phyloP scores from a whole-genome alignment of 2,329 filamentous ascomycete genomes.

The Microdochium nivale region DNA sequence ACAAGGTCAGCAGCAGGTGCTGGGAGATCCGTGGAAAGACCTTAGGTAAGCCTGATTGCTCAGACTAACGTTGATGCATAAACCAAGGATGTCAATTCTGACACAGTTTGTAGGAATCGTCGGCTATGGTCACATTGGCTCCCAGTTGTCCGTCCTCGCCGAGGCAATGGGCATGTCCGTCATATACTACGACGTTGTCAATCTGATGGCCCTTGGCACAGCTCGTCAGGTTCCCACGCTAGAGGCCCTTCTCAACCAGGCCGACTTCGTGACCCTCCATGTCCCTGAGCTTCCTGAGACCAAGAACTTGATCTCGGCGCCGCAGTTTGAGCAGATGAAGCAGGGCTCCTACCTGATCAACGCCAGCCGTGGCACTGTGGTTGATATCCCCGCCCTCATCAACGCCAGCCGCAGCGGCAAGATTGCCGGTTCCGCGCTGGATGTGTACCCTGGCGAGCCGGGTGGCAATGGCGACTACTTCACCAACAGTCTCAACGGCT shows the following conservation, averaged over 20 bases:
- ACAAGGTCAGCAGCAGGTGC: conserved; percentile 93
- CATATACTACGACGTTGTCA: conserved; percentile 93
- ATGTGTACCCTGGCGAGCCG: conserved; percentile 92
- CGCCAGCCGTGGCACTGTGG: conserved; percentile 85
- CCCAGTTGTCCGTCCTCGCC: conserved; percentile 87
- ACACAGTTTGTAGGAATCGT: conserved; percentile 57
- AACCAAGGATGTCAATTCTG: not conserved
- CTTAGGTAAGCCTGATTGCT: conserved; percentile 48
- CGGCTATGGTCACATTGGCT: conserved; percentile 95
- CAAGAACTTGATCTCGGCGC: conserved; percentile 77
- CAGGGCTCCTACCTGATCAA: conserved; percentile 91
- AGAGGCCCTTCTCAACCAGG: conserved; percentile 63
- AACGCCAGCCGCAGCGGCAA: conserved; percentile 79
- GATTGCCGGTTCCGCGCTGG: conserved; percentile 87
- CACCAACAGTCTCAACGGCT: conserved; percentile 70
- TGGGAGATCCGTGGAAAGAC: conserved; percentile 99
- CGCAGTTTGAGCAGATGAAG: conserved; percentile 84
- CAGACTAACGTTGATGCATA: not conserved
- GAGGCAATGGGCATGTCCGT: conserved; percentile 98
- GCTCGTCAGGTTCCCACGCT: conserved; percentile 74
- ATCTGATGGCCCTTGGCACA: conserved; percentile 88
- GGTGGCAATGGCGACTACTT: conserved; percentile 94
- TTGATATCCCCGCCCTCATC: conserved; percentile 88
- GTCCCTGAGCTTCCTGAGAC: conserved; percentile 92
- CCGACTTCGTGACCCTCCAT: conserved; percentile 92